Base-by-base conservation (phyloP, 176 grass and related monocot species). In the Zizania latifolia region DNA sequence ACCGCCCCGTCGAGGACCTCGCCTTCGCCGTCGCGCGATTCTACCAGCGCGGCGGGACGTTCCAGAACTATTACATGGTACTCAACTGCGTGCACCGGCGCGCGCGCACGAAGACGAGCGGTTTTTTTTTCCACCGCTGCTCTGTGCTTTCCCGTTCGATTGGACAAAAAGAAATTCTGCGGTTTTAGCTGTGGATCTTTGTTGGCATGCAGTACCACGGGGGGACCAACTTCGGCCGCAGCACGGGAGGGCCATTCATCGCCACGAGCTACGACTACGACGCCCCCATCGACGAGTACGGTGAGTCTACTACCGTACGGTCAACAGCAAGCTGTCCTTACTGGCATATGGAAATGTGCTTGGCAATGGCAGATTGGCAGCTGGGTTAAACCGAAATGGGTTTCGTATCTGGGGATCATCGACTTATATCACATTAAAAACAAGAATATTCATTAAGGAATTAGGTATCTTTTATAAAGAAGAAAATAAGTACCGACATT, bases 21-120 rank as follows among this genome's bases (percentile, higher is more conserved):
- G 91, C 92, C 73, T 99, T 99, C 90, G 82, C 92, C 21, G 95
- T 99, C 68, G 89, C 95, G 4, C 23, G 95, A 0, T 99, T 99
- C 81, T 99, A 94, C 79, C 89, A 99, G 90, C 91, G 91, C 76
- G 95, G 95, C 8, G 95, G 95, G 67, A 99, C 95, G 5, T 88
- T 99, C 79, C 95, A 99, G 83, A 99, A 99, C 75, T 99, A 99
- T 70, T 99, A 99, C 92, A 99, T 99, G 95, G 95, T 97, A 80
- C 2, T 3, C 10, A 3, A 0, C 32, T 9, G 21, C 23, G 0
- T 19, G 33, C 71, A 33, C 15, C n/a, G 13, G 17, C 28, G 14
- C 34, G 53, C 53, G 9, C 1, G 0, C n/a, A 36, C 3, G 5
- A 6, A n/a, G 22, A 43, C 56, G 22, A 39, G 71, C 39, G 19